Percentiles rank a stretch among this genome's conserved stretches.
Conservation (phyloP, 306 rosid species). For the Cucumis hystrix region DNA sequence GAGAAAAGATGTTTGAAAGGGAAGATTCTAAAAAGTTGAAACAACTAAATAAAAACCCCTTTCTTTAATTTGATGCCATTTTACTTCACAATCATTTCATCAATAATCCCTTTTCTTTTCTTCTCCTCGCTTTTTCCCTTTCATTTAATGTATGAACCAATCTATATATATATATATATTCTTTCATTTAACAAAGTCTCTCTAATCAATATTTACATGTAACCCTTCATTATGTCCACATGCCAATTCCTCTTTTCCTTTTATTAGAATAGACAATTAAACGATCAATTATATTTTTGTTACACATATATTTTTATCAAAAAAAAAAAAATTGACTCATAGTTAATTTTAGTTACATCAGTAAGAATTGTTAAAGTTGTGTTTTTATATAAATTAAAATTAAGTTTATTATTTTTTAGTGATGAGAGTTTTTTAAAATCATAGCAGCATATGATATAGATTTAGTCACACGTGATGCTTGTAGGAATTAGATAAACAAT, state of each 20-base stretch:
- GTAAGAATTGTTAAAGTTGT: background rate
- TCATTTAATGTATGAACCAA: background rate
- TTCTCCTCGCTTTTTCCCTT: background rate
- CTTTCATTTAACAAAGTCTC: background rate
- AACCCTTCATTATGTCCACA: background rate
- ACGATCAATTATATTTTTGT: too few relatives aligned
- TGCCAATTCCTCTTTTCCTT: background rate
- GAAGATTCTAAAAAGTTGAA: background rate
- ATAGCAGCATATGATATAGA: background rate
- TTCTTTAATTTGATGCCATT: slow-evolving; percentile 5
- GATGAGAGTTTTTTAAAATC: background rate
- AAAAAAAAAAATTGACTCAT: background rate
- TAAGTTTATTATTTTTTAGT: background rate
- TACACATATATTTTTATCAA: too few relatives aligned
- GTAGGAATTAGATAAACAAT: background rate
- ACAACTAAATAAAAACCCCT: too few relatives aligned
- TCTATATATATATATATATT: background rate
- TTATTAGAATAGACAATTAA: too few relatives aligned
- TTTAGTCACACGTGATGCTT: background rate
- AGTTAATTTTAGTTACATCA: background rate
- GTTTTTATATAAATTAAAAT: background rate
- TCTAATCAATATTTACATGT: background rate
- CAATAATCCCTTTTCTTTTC: background rate
- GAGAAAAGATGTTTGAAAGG: background rate
- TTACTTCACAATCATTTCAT: slow-evolving; percentile 9